Evolutionary conservation across 176 grass and related monocot species (phyloP).

Genomic region (Carex kokanica): DNA sequence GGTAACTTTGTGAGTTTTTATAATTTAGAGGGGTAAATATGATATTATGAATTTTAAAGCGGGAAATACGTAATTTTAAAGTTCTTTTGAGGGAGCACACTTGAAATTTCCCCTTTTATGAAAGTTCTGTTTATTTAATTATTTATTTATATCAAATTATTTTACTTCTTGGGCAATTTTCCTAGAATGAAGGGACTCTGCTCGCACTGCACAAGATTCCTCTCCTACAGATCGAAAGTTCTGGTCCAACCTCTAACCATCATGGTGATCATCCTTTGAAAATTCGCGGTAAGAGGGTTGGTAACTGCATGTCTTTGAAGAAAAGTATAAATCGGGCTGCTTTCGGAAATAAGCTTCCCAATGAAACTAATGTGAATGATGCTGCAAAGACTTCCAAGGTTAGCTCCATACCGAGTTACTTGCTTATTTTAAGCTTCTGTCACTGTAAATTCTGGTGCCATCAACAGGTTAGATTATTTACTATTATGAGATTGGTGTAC

Average conservation of each 20-base stretch:
- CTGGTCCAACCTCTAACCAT: neutral
- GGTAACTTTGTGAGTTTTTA: too few species aligned
- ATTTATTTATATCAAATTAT: neutral
- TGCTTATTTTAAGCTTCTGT: neutral
- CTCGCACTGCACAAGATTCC: neutral
- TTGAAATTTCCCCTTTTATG: too few species aligned
- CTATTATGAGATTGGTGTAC: neutral
- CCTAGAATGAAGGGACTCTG: neutral
- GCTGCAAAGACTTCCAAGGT: slow-evolving; percentile 52
- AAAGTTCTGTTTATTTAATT: neutral
- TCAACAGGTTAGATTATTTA: neutral
- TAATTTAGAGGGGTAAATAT: too few species aligned
- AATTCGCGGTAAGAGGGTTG: slow-evolving; percentile 25
- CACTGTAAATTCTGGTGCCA: neutral
- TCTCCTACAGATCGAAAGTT: neutral
- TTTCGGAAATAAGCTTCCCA: slow-evolving; percentile 33
- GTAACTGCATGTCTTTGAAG: slow-evolving; percentile 21
- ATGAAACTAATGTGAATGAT: slow-evolving; percentile 41
- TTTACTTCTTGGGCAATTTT: neutral
- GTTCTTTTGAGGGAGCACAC: too few species aligned
- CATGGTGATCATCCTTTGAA: slow-evolving; percentile 25
- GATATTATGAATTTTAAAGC: too few species aligned
- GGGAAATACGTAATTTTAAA: too few species aligned
- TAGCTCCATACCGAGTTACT: slow-evolving; percentile 22
- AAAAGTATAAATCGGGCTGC: slow-evolving; percentile 34